These are phyloP conservation scores for Lodderomyces oxycetoniae DNA, from an alignment of 1,139 yeast species.

Conservation along the genomic window DNA sequence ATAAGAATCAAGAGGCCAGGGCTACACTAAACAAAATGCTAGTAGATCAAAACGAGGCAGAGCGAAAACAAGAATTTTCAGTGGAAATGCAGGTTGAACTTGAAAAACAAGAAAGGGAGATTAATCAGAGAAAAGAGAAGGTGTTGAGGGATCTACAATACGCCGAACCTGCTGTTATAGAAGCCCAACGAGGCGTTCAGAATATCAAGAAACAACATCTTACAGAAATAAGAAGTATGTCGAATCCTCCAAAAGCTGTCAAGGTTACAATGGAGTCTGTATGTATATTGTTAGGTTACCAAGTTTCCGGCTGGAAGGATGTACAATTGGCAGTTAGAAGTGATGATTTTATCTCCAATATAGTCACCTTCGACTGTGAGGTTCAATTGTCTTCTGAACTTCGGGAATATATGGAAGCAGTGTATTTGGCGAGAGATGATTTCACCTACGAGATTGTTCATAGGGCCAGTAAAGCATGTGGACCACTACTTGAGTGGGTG, in stretches of 20 bases:
- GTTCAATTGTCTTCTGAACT: slow-evolving; percentile 51
- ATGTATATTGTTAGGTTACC: slow-evolving; percentile 71
- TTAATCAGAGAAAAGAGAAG: slow-evolving; percentile 47
- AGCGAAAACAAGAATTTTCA: slow-evolving; percentile 83
- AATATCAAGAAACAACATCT: slow-evolving; percentile 89
- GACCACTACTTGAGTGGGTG: slow-evolving; percentile 89
- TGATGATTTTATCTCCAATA: slow-evolving; percentile 83
- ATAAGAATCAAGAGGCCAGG: slow-evolving; percentile 67
- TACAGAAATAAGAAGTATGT: slow-evolving; percentile 84
- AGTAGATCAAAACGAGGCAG: slow-evolving; percentile 89
- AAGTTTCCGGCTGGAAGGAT: slow-evolving; percentile 71
- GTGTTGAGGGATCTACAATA: slow-evolving; percentile 63
- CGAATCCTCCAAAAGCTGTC: slow-evolving; percentile 86
- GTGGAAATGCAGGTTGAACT: slow-evolving; percentile 69
- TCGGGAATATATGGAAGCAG: slow-evolving; percentile 51
- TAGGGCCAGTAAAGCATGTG: slow-evolving; percentile 93
- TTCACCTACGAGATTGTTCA: slow-evolving; percentile 72
- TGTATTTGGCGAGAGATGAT: slow-evolving; percentile 58
- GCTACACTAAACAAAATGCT: slow-evolving; percentile 72
- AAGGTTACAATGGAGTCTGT: slow-evolving; percentile 86
- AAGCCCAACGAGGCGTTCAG: slow-evolving; percentile 83
- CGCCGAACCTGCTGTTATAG: slow-evolving; percentile 81
- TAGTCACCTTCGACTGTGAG: slow-evolving; percentile 70
- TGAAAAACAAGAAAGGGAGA: slow-evolving; percentile 60
- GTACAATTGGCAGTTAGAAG: slow-evolving; percentile 76